Conservation (phyloP, 1,139 yeast genomes). For the Blastobotrys malaysiensis region DNA sequence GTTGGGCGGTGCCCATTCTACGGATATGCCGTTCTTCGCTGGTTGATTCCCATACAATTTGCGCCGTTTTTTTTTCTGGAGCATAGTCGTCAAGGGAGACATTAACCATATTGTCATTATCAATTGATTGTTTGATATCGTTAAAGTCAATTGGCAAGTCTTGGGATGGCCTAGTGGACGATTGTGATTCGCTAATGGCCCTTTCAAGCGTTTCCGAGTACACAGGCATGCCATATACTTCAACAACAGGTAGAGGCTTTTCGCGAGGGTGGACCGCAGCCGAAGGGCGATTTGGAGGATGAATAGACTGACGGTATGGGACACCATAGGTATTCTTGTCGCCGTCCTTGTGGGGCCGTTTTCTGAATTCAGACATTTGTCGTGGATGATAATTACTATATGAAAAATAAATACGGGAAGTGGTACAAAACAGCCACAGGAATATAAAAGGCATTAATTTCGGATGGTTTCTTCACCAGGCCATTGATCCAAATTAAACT, state of each 20-base stretch:
- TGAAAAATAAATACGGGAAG: no score
- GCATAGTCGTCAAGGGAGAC: background rate
- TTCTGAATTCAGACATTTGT: conserved; percentile 1
- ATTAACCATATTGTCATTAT: background rate
- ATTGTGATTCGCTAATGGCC: background rate
- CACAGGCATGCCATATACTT: background rate
- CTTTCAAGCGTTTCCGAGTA: background rate
- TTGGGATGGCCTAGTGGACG: background rate
- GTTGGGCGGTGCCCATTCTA: conserved; percentile 1
- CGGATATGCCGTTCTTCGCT: conserved; percentile 3
- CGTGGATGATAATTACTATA: background rate
- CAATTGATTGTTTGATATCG: background rate
- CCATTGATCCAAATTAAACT: background rate
- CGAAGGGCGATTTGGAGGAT: background rate
- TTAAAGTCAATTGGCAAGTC: background rate
- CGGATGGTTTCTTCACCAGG: no score
- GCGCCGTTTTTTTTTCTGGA: background rate
- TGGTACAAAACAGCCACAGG: no score
- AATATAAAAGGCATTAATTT: no score
- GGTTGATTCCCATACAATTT: background rate
- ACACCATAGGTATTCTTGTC: background rate
- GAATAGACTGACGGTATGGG: background rate
- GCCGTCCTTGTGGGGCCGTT: background rate
- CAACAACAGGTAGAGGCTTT: background rate
- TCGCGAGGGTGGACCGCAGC: background rate